These are phyloP conservation scores for Yarrowia divulgata DNA, from an alignment of 805 yeast genomes.

Conservation along the genomic window DNA sequence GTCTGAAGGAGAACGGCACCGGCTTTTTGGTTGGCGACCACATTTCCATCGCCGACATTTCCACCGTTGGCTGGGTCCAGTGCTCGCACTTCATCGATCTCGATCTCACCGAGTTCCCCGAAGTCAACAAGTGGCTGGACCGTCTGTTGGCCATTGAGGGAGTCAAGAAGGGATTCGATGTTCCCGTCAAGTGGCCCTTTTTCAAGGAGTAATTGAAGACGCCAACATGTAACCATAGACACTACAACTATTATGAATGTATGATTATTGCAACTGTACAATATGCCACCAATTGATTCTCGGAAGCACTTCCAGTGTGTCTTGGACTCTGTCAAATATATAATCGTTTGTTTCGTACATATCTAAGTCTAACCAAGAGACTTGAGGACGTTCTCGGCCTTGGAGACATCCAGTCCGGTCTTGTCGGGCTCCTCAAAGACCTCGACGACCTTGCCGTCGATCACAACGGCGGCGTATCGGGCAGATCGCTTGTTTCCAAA, in stretches of 20 bases:
- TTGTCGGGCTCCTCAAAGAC: constrained; percentile 83
- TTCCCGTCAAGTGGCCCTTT: constrained; percentile 42
- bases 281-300: no score
- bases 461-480: constrained; percentile 77
- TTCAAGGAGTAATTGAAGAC: background rate
- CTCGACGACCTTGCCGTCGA: constrained; percentile 73
- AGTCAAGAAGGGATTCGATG: constrained; percentile 53
- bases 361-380: constrained; percentile 40
- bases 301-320: no score
- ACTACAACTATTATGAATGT: background rate
- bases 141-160: constrained; percentile 90
- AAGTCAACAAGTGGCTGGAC: constrained; percentile 89
- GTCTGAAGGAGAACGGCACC: constrained; percentile 55
- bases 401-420: constrained; percentile 61
- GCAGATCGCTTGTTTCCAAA: constrained; percentile 80
- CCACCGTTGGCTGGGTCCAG: constrained; percentile 58
- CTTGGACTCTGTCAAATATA: background rate
- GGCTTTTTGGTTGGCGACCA: constrained; percentile 69
- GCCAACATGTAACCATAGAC: background rate
- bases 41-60: constrained; percentile 63
- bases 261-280: no score
- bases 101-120: constrained; percentile 53
- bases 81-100: constrained; percentile 41
- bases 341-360: background rate
- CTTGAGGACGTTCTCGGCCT: constrained; percentile 46